Base-by-base conservation (phyloP, 176 grass and related monocot species). In the Pharus latifolius region DNA sequence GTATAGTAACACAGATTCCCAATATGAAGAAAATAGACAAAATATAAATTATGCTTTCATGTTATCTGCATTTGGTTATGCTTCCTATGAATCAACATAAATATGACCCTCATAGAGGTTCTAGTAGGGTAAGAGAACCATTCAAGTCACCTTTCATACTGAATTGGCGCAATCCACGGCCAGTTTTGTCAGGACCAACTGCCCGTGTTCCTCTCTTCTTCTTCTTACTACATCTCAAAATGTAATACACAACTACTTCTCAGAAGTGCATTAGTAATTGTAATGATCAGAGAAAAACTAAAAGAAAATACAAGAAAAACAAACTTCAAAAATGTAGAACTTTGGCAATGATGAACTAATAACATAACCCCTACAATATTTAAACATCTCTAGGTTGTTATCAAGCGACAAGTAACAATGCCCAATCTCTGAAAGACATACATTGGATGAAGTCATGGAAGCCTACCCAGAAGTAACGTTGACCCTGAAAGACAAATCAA, bases 131-230 rank as follows among this genome's bases (percentile, higher is more conserved):
- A 25, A 42, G 30, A 63, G 31, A 24, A 85, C 49, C 28, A 33
- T 58, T 50, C 32, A 32, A 80, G 24, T 15, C 14, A 95, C 96
- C 96, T 94, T 87, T 91, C 96, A 94, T 94, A 80, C 96, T 99
- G 72, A 99, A 99, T 66, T 99, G 95, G 46, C 96, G 96, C 59
- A 99, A 72, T 43, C 96, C 96, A 47, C 96, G 91, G 5, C 88
- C 88, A 88, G 80, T 86, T 94, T 99, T 99, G 45, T 99, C 96
- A 52, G 85, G 82, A 59, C 79, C 90, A 74, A 84, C 87, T 33
- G 80, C 63, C 3, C 84, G 81, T 60, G 78, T 31, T 75, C 72
- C 84, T 78, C 85, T 91, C 68, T 88, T 99, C 84, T 99, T 99
- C 84, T 99, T 99, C 79, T 99, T 95, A 75, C 90, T 86, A 79